phyloP scores from a whole-genome alignment of 345 rosid species.

The Lepidium didymum region DNA sequence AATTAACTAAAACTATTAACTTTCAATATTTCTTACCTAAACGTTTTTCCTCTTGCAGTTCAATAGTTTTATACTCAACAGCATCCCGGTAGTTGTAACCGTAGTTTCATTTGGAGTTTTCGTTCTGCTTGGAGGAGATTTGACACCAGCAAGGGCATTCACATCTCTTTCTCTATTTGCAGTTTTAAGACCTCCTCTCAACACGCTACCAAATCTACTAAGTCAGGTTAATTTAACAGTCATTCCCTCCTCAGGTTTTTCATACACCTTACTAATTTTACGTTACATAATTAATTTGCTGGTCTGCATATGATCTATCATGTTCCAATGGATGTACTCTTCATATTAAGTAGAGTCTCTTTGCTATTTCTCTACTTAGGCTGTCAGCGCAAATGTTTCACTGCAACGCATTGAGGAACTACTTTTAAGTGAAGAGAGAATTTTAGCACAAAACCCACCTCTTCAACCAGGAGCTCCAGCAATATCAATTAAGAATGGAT shows the following conservation, averaged over 20 bases:
- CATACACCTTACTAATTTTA: neutral
- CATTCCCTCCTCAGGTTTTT: neutral
- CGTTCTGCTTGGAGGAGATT: constrained; percentile 87
- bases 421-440: constrained; percentile 74
- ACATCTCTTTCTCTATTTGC: constrained; percentile 92
- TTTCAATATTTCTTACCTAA: neutral
- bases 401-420: constrained; percentile 87
- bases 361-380: constrained; percentile 35
- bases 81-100: constrained; percentile 79
- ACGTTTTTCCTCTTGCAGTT: constrained; percentile 45
- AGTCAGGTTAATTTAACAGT: constrained; percentile 53
- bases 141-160: constrained; percentile 94
- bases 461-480: constrained; percentile 68
- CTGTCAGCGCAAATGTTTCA: constrained; percentile 83
- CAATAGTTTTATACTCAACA: constrained; percentile 75
- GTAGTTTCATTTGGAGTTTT: constrained; percentile 83
- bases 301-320: neutral
- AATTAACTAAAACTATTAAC: no score
- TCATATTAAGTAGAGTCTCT: neutral
- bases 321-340: neutral
- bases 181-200: constrained; percentile 67
- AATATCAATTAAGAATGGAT: constrained; percentile 70
- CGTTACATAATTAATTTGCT: neutral
- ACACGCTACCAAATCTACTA: constrained; percentile 76
- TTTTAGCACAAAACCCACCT: constrained; percentile 69